Base-by-base conservation (phyloP, 2,329 filamentous ascomycete genomes). In the Aspergillus pseudoglaucus region DNA sequence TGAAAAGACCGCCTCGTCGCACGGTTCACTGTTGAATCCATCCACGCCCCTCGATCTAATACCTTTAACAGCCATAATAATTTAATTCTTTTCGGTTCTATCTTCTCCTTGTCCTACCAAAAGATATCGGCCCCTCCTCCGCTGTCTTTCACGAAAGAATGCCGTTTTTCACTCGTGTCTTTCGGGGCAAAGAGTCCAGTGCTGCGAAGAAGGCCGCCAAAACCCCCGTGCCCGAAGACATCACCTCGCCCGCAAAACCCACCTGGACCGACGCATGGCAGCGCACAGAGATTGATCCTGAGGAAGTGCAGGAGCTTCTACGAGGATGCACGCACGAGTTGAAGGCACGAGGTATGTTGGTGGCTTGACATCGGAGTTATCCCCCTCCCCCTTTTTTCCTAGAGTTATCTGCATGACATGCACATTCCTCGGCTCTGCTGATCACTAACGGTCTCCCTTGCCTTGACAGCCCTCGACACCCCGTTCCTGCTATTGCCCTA, bases 401-500 rank as follows among this genome's bases (percentile, higher is more conserved):
- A 49, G 49, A 52, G 49, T 51, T 47, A 50, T 51, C 45, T 49
- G 42, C 38, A 46, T 50, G 49, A 49, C 51, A 53, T 49, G 51
- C 53, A 55, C 59, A 63, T 61, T 56, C 53, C 52, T 52, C 56
- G 51, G 50, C 56, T 57, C 10, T 57, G 59, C 63, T 66, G 57
- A 66, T 66, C 57, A 56, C 58, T 60, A 46, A 53, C 51, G 47
- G 41, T 25, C 42, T 58, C 42, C 47, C 46, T 42, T 48, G 15
- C 25, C 37, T 50, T 50, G 44, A 45, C 58, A 95, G 90, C 85
- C 56, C 84, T 97, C 61, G 85, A 96, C 66, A 84, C 86, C 51
- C 93, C 93, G 1, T 97, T 98, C 68, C 80, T 97, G 23, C 83
- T 98, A 7, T 80, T 98, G 3, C 93, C 93, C 10, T 98, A 96